Evolutionary conservation across 1,139 yeast species (phyloP), one percentile per base, ranked within the genome.

Genomic region (Saccharomyces hybrid): DNA sequence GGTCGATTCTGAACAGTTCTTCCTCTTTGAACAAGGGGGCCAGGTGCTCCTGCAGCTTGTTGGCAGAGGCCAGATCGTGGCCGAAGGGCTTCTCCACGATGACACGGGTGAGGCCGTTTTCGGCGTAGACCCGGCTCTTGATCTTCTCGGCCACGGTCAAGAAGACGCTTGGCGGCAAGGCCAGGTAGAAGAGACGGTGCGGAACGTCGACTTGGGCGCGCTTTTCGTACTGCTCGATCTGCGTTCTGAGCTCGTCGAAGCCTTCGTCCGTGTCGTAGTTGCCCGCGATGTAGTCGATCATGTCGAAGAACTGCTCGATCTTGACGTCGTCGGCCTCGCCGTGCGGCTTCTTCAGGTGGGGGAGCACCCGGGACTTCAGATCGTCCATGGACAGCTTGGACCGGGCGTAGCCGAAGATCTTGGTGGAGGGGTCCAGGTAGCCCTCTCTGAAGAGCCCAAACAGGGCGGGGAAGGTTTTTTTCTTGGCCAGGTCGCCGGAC

Each of bases 61-160:
- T 80, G 9, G 96, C 83, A 54, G 89, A 78, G 58, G 79, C 81
- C 65, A 91, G 80, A 71, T 93, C 98, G 69, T 83, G 95, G 60
- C 99, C 99, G 71, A 93, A 95, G 42, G 99, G 99, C 76, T 93
- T 93, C 75, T 93, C 99, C 56, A 93, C 88, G 67, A 93, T 88
- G 63, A 95, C 76, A 70, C 97, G 82, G 44, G 90, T 83, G 56
- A 78, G 71, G 54, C 96, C 97, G 54, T 79, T 75, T 47, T 70
- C 65, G 51, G 89, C 86, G 71, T 90, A 87, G 60, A 82, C 82
- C 65, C 80, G 71, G 62, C 81, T 75, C 75, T 86, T 89, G 70
- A 93, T 77, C 59, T 87, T 81, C 54, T 76, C 74, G 55, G 95
- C 90, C 50, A 91, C 98, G 47, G 78, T 73, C 52, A 86, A 84